Evolutionary conservation across 352 stramenopile genomes (phyloP), one percentile per base, ranked within the genome.

Genomic region (Phytopythium delawarense): DNA sequence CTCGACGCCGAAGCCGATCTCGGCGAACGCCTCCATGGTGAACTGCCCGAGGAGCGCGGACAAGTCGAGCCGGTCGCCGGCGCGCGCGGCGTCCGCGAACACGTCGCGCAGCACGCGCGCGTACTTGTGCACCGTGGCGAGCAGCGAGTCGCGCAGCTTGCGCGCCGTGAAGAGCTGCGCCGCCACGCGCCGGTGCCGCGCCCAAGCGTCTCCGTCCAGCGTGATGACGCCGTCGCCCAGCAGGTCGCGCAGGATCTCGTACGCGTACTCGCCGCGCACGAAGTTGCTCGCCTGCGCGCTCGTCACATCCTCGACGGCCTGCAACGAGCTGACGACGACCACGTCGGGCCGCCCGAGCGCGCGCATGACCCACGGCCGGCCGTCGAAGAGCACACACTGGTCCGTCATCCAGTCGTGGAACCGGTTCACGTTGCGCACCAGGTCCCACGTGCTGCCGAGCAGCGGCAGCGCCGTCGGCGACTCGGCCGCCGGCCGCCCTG

Each of bases 271-370:
- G 25, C 80, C 81, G 59, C 89, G 89, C 28, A 68, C 67, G 59
- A 88, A 92, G 53, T 75, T 82, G 59, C 75, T 65, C 63, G 87
- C 89, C 55, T 88, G 73, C 35, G 64, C 66, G 54, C 74, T 72
- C 12, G 72, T 59, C 42, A 81, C 70, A 50, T 78, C 62, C 49
- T 81, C 70, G 18, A 75, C 65, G 16, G 69, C 64, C 25, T 74
- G 60, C 8, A 70, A 60, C 49, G 71, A 71, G 23, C 64, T 60
- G 18, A 78, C 55, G 58, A 78, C 71, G 64, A 81, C 65, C 59
- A 81, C 72, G 51, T 73, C 64, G 23, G 62, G 62, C 18, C 49
- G 55, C 18, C 62, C 62, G 5, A 63, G 40, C 8, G 56, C 40
- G 21, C 59, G 40, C 35, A 53, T 49, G 25, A 49, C 18, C 30